Base-by-base conservation (phyloP, 1,284 basidiomycete species). In the Moesziomyces globuligerus region DNA sequence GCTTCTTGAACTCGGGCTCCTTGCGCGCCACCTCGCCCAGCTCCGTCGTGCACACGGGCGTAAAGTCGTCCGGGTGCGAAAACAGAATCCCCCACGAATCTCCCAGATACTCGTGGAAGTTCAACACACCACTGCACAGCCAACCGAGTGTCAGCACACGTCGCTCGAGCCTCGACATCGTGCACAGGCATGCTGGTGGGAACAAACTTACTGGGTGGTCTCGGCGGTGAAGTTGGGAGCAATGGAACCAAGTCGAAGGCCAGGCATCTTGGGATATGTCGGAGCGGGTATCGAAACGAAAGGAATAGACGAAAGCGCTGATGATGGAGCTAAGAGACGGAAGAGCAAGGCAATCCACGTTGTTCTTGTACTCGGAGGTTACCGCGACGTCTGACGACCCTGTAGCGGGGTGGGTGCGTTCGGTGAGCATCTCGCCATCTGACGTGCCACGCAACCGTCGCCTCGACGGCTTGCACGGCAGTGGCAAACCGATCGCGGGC, bases 11-110 rank as follows among this genome's bases (percentile, higher is more conserved):
- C 83, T 98, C 94, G 17, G 86, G 85, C n/a, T 87, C 86, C 64
- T 91, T 89, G 75, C 91, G 89, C 38, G 95, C 91, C 29, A 97
- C 93, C 81, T 96, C 94, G 52, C 92, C 94, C 48, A 99, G 90
- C 86, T 98, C 96, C 48, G 96, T 99, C 45, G 96, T 84, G 76
- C 84, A 84, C 13, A 84, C 83, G 79, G 79, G 81, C 41, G 77
- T 83, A 53, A 81, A 86, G 77, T 86, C 86, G 62, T 91, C 94
- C 1, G 94, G 95, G 84, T 98, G 95, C 47, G 72, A 57, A 48
- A 76, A 70, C 10, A 75, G 65, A 46, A 91, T 76, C 3, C 68
- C 91, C 95, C 96, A 99, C 29, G 89, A 91, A 80, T 90, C 85
- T 43, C 89, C 91, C 78, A 93, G 89, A 89, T 89, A 98, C 40